Conservation (phyloP, 129 eudicot genomes). For the Flaveria linearis region DNA sequence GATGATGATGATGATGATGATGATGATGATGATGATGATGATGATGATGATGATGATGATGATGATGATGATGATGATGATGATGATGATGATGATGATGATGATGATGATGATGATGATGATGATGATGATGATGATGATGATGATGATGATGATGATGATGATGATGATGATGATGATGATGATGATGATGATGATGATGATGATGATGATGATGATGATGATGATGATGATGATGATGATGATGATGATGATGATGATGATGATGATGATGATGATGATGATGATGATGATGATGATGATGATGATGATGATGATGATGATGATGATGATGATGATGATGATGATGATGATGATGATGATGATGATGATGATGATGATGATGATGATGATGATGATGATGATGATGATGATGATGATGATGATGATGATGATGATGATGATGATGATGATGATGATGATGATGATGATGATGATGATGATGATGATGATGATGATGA, state of each 20-base stretch:
- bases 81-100: conserved; percentile 32
- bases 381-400: no score
- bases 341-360: conserved; percentile 6
- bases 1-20: conserved; percentile 31
- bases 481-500: conserved; percentile 33
- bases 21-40: no score
- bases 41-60: conserved; percentile 31
- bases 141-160: conserved; percentile 18
- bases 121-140: conserved; percentile 33
- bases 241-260: no score
- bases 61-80: no score
- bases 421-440: no score
- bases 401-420: conserved; percentile 31
- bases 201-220: no score
- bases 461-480: no score
- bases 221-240: conserved; percentile 31
- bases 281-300: no score
- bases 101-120: no score
- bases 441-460: conserved; percentile 32
- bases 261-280: conserved; percentile 32
- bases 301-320: conserved; percentile 33
- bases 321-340: conserved; percentile 18
- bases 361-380: conserved; percentile 31
- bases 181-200: conserved; percentile 31
- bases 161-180: conserved; percentile 6